Conservation (phyloP, 2,329 filamentous ascomycete species). For the Dactylellina cionopaga region DNA sequence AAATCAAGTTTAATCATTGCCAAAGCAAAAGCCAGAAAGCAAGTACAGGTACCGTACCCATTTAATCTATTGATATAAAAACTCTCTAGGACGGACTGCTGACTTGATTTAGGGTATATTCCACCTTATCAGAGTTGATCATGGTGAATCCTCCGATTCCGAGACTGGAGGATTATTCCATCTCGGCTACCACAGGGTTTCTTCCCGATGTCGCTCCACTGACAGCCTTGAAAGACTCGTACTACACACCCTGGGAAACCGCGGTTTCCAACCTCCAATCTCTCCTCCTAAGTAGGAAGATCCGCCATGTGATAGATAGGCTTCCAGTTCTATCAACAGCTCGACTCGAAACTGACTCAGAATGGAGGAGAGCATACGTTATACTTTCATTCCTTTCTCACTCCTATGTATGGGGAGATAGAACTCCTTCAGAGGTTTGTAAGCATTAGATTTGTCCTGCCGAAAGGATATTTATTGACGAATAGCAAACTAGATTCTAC, state of each 20-base stretch:
- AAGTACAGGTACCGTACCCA: no score
- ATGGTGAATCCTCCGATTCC: conserved; percentile 70
- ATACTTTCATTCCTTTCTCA: conserved; percentile 83
- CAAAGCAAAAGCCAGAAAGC: background rate
- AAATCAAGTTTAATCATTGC: background rate
- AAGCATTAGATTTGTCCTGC: conserved; percentile 43
- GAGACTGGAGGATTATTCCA: conserved; percentile 78
- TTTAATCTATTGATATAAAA: no score
- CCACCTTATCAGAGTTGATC: background rate
- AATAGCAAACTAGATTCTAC: conserved; percentile 68
- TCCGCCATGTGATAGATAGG: conserved; percentile 80
- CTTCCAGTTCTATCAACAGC: conserved; percentile 85
- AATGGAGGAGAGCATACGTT: conserved; percentile 90
- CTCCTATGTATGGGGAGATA: conserved; percentile 88
- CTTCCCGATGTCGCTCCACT: conserved; percentile 83
- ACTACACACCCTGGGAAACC: conserved; percentile 95
- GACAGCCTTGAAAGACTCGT: conserved; percentile 81
- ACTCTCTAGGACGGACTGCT: no score
- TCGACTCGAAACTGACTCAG: conserved; percentile 80
- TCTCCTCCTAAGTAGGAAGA: conserved; percentile 82
- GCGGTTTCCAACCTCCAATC: conserved; percentile 86
- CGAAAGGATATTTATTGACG: background rate
- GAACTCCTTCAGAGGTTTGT: conserved; percentile 74
- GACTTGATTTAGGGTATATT: no score
- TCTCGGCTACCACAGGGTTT: conserved; percentile 83